A percentile compares a stretch with the other conserved stretches of the same genome.
Conservation (phyloP, 179 eudicot genomes). For the Corrigiola litoralis region DNA sequence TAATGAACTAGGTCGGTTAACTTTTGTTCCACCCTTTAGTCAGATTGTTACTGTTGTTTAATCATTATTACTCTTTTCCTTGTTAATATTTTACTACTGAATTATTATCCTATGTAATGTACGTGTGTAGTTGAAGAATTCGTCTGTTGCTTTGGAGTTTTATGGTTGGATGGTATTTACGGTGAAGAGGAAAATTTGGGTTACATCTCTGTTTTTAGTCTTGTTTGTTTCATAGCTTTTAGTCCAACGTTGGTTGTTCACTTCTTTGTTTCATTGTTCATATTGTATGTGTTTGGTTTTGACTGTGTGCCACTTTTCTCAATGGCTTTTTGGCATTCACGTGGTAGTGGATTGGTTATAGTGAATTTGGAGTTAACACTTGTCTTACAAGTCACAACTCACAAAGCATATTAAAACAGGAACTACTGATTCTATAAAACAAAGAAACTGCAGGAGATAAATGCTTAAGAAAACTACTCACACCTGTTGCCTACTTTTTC, state of each 20-base stretch:
- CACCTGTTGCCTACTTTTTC: no score
- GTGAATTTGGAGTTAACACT: neutral
- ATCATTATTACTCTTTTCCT: neutral
- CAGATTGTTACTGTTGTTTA: constrained; percentile 4
- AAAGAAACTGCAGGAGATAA: no score
- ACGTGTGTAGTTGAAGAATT: neutral
- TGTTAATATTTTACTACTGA: neutral
- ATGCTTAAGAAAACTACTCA: no score
- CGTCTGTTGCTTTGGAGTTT: neutral
- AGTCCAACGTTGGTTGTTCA: neutral
- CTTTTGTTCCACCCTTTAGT: neutral
- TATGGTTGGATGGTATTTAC: neutral
- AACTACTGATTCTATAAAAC: no score
- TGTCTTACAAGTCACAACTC: no score
- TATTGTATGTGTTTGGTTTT: neutral
- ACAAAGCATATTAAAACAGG: no score
- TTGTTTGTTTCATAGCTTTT: no score
- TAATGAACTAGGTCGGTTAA: constrained; percentile 17
- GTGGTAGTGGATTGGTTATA: neutral
- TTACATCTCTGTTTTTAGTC: no score
- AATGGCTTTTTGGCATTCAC: neutral
- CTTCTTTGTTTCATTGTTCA: neutral
- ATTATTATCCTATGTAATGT: neutral
- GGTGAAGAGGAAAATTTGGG: neutral
- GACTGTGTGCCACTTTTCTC: neutral